Evolutionary conservation across 75 land plant species (phyloP).

Genomic region (Isoetes taiwanensis): DNA sequence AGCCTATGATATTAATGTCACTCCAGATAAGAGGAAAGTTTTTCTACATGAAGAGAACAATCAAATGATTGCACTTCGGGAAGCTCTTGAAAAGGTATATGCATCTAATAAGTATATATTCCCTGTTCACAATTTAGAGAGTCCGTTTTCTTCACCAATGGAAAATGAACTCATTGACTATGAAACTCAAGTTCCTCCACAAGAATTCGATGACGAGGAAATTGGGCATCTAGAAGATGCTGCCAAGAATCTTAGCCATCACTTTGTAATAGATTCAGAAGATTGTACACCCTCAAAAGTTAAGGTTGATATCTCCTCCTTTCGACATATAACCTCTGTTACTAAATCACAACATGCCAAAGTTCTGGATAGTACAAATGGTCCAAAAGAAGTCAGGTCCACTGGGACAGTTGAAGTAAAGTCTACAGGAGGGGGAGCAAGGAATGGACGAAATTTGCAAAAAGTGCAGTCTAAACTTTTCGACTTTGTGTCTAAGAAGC

Average conservation of each 20-base stretch:
- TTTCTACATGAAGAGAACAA: constrained; percentile 65
- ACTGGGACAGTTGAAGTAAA: not conserved
- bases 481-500: constrained; percentile 43
- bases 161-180: not conserved
- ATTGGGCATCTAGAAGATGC: no score
- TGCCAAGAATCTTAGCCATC: no score
- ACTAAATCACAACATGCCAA: no score
- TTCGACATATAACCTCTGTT: no score
- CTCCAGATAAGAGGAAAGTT: constrained; percentile 87
- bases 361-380: not conserved
- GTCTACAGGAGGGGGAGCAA: not conserved
- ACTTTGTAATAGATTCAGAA: no score
- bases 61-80: constrained; percentile 41
- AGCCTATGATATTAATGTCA: constrained; percentile 84
- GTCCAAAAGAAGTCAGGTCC: not conserved
- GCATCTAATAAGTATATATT: constrained; percentile 42
- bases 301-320: no score
- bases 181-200: not conserved
- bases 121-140: constrained; percentile 34
- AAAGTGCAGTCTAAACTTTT: constrained; percentile 24
- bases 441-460: not conserved
- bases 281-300: no score
- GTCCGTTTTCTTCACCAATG: not conserved
- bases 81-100: constrained; percentile 48
- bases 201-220: not conserved